Conservation (phyloP, 2,329 filamentous ascomycete genomes). For the Aspergillus luchuensis region DNA sequence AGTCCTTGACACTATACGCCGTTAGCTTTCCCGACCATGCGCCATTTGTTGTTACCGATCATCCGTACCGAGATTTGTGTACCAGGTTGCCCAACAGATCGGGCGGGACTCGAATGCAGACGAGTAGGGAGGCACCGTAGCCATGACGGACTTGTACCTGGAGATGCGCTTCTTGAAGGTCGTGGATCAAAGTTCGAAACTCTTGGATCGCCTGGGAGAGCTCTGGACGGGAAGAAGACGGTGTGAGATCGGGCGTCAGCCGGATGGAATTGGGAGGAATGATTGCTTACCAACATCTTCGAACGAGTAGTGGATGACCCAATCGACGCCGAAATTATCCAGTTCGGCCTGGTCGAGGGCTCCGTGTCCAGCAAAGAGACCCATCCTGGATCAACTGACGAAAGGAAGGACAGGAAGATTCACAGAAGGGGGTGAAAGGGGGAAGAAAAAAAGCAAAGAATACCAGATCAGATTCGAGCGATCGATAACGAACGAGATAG, state of each 20-base stretch:
- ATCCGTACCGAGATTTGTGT: slow-evolving; percentile 69
- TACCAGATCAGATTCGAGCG: background rate
- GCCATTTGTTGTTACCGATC: background rate
- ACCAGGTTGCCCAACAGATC: slow-evolving; percentile 76
- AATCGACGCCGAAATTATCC: slow-evolving; percentile 75
- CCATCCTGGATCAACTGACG: slow-evolving; percentile 23
- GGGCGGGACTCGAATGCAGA: slow-evolving; percentile 81
- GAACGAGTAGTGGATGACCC: slow-evolving; percentile 79
- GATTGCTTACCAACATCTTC: slow-evolving; percentile 61
- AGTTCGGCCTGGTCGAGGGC: slow-evolving; percentile 31
- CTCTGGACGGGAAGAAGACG: slow-evolving; percentile 49
- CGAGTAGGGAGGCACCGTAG: slow-evolving; percentile 70
- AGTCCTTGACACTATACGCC: slow-evolving; percentile 76
- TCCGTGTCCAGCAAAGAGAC: slow-evolving; percentile 27
- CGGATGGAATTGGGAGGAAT: background rate
- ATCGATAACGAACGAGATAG: slow-evolving; percentile 4
- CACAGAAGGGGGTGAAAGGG: slow-evolving; percentile 4
- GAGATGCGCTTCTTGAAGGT: slow-evolving; percentile 76
- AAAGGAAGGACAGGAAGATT: background rate
- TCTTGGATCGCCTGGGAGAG: slow-evolving; percentile 69
- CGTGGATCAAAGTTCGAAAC: slow-evolving; percentile 76
- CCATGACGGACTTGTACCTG: slow-evolving; percentile 84
- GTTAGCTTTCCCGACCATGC: slow-evolving; percentile 1
- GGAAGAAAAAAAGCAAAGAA: slow-evolving; percentile 8
- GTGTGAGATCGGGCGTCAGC: slow-evolving; percentile 12